These are phyloP conservation scores for Candida silvicultrix DNA, from an alignment of 805 yeast genomes.

Conservation along the genomic window DNA sequence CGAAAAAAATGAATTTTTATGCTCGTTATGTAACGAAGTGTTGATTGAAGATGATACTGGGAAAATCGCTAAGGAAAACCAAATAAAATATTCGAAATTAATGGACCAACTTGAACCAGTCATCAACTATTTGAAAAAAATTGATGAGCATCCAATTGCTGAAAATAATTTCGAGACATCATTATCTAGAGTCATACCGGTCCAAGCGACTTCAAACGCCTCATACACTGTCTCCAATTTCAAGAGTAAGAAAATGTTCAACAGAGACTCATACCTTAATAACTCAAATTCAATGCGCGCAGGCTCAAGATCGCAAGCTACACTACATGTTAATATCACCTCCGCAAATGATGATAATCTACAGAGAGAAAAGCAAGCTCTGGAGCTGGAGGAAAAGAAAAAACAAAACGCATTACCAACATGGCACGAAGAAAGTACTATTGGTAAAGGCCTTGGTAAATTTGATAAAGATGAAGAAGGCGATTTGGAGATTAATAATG, in stretches of 20 bases:
- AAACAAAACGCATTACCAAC: constrained; percentile 94
- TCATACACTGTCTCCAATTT: constrained; percentile 56
- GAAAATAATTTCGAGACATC: constrained; percentile 89
- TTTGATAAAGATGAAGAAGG: constrained; percentile 46
- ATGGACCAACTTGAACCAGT: constrained; percentile 90
- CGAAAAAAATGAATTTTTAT: constrained; percentile 73
- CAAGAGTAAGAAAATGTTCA: constrained; percentile 37
- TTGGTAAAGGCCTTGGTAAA: constrained; percentile 59
- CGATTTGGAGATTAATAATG: constrained; percentile 13
- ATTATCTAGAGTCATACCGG: constrained; percentile 77
- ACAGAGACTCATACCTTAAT: constrained; percentile 28
- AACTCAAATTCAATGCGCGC: constrained; percentile 40
- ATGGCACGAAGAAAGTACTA: constrained; percentile 92
- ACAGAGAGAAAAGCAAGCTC: constrained; percentile 56
- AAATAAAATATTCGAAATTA: constrained; percentile 71
- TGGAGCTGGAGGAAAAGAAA: constrained; percentile 63
- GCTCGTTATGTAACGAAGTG: constrained; percentile 75
- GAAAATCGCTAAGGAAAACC: constrained; percentile 73
- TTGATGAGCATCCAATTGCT: constrained; percentile 73
- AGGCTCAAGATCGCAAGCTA: constrained; percentile 67
- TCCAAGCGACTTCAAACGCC: constrained; percentile 62
- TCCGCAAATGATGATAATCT: constrained; percentile 80
- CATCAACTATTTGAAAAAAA: constrained; percentile 72
- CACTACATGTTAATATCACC: constrained; percentile 81
- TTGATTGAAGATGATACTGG: constrained; percentile 86